Evolutionary conservation across 768 basidiomycete genomes (phyloP).

Genomic region (Termitomyces sp.): DNA sequence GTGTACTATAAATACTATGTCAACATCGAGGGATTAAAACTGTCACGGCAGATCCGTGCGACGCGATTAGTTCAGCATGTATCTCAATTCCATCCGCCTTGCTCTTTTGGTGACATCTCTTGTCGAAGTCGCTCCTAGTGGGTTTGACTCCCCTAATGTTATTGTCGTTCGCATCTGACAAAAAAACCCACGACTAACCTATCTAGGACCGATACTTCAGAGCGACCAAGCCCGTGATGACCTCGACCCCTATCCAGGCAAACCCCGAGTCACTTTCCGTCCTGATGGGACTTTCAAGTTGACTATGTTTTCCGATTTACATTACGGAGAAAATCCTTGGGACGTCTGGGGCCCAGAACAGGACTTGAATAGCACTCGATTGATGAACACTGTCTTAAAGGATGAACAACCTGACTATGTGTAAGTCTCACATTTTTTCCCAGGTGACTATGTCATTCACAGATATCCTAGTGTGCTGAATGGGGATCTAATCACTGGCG

Average conservation of each 20-base stretch:
- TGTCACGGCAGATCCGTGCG: background rate
- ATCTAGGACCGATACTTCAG: conserved; percentile 7
- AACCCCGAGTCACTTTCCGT: conserved; percentile 51
- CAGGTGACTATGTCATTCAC: conserved; percentile 1
- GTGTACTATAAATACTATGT: background rate
- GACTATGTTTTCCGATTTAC: conserved; percentile 71
- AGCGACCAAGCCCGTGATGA: background rate
- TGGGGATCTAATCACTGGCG: conserved; percentile 73
- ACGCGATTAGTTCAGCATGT: background rate
- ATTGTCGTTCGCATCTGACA: background rate
- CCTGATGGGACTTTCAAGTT: conserved; percentile 65
- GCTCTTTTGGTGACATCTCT: background rate
- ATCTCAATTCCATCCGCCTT: background rate
- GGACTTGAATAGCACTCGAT: conserved; percentile 55
- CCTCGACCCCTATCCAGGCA: conserved; percentile 37
- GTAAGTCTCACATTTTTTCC: conserved; percentile 32
- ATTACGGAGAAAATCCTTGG: conserved; percentile 76
- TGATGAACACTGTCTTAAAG: conserved; percentile 55
- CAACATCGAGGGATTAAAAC: background rate
- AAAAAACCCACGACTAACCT: background rate
- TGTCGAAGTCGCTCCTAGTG: conserved; percentile 9
- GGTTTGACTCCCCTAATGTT: background rate
- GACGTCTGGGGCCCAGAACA: conserved; percentile 65
- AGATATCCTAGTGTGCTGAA: conserved; percentile 53
- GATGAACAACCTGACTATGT: conserved; percentile 69